Evolutionary conservation across 2,329 filamentous ascomycete genomes (phyloP).

Genomic region (Trichoderma guizhouense): DNA sequence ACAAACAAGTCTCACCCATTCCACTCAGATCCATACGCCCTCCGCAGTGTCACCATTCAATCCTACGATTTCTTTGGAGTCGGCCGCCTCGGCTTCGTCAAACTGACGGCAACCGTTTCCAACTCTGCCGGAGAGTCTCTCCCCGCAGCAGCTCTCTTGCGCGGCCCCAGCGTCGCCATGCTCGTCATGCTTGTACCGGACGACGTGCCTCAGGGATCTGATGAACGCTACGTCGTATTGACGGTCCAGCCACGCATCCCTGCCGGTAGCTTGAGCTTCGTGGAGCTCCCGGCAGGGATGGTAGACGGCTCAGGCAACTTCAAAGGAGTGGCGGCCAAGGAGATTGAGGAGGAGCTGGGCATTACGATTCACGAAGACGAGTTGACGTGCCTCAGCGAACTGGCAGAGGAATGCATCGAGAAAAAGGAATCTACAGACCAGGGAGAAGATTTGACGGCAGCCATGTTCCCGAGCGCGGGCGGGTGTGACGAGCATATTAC

Average conservation of each 20-base stretch:
- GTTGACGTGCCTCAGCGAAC: conserved; percentile 50
- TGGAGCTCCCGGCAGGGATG: conserved; percentile 59
- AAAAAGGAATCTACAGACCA: neutral
- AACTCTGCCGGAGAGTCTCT: conserved; percentile 49
- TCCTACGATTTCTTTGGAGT: conserved; percentile 51
- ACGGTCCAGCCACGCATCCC: conserved; percentile 59
- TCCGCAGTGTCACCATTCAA: conserved; percentile 51
- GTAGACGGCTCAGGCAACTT: conserved; percentile 54
- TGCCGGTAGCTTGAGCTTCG: conserved; percentile 51
- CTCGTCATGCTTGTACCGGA: conserved; percentile 55
- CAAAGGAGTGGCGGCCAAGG: conserved; percentile 54
- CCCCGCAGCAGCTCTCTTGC: conserved; percentile 54
- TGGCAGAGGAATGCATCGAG: conserved; percentile 37
- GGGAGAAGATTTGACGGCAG: conserved; percentile 40
- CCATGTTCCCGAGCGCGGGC: conserved; percentile 56
- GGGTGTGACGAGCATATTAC: conserved; percentile 60
- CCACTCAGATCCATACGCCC: conserved; percentile 50
- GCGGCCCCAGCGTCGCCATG: conserved; percentile 60
- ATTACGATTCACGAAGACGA: conserved; percentile 47
- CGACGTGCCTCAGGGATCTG: conserved; percentile 36
- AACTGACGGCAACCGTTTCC: conserved; percentile 47
- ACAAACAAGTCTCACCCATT: conserved; percentile 46
- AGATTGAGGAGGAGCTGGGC: conserved; percentile 60
- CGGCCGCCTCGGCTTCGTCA: conserved; percentile 53
- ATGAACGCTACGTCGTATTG: conserved; percentile 55